Conservation (phyloP, 1,139 yeast genomes). For the Magnusiomyces tetraspermus region DNA sequence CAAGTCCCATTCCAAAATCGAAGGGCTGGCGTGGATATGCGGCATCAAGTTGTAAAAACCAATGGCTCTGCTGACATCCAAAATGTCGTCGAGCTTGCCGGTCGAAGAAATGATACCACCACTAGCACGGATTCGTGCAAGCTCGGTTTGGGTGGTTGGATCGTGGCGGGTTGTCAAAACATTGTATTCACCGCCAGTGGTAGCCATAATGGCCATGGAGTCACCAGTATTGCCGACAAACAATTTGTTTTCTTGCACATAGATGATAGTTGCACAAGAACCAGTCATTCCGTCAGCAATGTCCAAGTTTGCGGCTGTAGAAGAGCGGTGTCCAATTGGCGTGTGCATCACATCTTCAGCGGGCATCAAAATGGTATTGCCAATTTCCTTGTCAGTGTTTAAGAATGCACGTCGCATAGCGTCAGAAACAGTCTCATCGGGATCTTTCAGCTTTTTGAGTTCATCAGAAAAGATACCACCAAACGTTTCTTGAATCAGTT, state of each 20-base stretch:
- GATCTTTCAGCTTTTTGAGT: constrained; percentile 41
- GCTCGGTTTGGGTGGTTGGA: constrained; percentile 71
- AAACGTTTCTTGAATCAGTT: constrained; percentile 63
- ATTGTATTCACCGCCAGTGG: constrained; percentile 70
- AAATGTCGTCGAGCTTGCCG: constrained; percentile 75
- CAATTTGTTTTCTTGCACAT: constrained; percentile 58
- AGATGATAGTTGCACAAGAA: constrained; percentile 73
- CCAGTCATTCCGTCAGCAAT: constrained; percentile 72
- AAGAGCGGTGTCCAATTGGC: constrained; percentile 28
- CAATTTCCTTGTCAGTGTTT: constrained; percentile 72
- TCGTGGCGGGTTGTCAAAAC: constrained; percentile 72
- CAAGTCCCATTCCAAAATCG: constrained; percentile 51
- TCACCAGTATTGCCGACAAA: constrained; percentile 91
- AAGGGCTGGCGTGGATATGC: constrained; percentile 84
- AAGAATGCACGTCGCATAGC: constrained; percentile 77
- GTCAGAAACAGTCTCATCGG: constrained; percentile 42
- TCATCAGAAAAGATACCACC: constrained; percentile 57
- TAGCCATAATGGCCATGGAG: constrained; percentile 69
- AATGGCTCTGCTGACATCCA: constrained; percentile 80
- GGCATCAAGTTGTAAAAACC: constrained; percentile 85
- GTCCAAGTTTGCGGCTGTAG: constrained; percentile 28
- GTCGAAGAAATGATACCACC: constrained; percentile 87
- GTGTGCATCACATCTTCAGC: constrained; percentile 29
- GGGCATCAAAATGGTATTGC: constrained; percentile 35
- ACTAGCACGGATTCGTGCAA: constrained; percentile 77